Evolutionary conservation across 73 alveolate species (phyloP).

Genomic region (Uronychia binucleata): DNA sequence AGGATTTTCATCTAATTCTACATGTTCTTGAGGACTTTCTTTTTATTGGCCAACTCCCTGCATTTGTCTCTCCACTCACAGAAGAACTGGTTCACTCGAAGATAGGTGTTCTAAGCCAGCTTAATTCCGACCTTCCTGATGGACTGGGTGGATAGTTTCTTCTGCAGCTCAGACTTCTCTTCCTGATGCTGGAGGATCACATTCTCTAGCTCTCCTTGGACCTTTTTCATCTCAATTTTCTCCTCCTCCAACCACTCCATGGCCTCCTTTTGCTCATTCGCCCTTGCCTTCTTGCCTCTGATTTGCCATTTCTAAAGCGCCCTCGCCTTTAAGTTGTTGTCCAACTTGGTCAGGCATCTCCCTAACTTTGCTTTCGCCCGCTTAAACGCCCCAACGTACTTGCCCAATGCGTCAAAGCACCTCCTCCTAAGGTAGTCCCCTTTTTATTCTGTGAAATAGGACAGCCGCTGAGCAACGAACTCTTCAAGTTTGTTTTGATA

Average conservation of each 20-base stretch:
- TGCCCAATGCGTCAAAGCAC: background rate
- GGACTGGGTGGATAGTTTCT: background rate
- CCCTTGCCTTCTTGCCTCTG: background rate
- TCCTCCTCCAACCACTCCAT: background rate
- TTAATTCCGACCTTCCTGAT: background rate
- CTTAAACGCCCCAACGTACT: background rate
- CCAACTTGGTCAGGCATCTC: background rate
- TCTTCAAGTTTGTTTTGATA: background rate
- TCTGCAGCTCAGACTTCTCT: background rate
- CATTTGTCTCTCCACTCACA: background rate
- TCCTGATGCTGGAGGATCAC: background rate
- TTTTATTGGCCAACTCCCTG: background rate
- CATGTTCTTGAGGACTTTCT: background rate
- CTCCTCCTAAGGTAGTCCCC: background rate
- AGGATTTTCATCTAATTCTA: background rate
- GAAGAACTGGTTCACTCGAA: background rate
- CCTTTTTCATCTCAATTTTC: background rate
- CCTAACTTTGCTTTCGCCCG: background rate
- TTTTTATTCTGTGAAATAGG: background rate
- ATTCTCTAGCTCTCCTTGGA: background rate
- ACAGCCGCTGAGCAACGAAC: background rate
- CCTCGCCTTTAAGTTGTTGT: background rate
- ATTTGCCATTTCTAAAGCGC: background rate
- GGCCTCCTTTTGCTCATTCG: background rate
- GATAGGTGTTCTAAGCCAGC: background rate